Evolutionary conservation across 805 yeast genomes (phyloP), one percentile per base, ranked within the genome.

Genomic region (Spathaspora passalidarum): DNA sequence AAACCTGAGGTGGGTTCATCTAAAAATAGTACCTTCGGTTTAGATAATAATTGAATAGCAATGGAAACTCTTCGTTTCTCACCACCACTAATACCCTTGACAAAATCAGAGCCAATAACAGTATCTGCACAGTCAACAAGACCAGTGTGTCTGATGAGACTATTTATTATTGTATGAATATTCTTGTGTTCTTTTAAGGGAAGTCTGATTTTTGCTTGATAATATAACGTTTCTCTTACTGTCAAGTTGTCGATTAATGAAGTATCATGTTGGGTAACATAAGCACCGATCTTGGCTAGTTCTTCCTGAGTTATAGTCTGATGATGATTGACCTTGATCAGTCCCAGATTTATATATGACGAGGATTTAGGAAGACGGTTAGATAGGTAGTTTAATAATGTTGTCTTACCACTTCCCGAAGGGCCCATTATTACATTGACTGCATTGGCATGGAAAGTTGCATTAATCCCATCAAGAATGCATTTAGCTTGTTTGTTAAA

Each of bases 1-100:
- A 89, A 71, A 0, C 96, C 96, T 4, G 95, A 86, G 0, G 96
- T 89, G 2, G 96, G 96, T 57, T 89, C 96, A 63, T 89, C 96
- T 19, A 89, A 63, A 42, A 89, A 73, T 29, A 89, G 60, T 32
- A 89, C 73, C 46, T 81, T 81, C 0, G 95, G 92, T 46, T 81
- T 81, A 48, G 83, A 81, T 35, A 89, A 66, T 29, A 89, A 66
- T 59, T 88, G 96, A 38, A 87, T 77, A 2, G 91, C 92, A 61
- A 89, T 87, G 0, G 92, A 83, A 0, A 89, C 84, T 53, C 96
- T 73, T 55, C 96, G 75, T 59, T 86, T 87, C 59, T 89, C 96
- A 46, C 63, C 76, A 1, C 76, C 76, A 13, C 72, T 65, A 14
- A 71, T 67, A 0, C 76, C 76, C 44, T 72, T 72, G 2, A 61